Evolutionary conservation across 108 stramenopile genomes (phyloP).

Genomic region (Thalassiosira profunda): DNA sequence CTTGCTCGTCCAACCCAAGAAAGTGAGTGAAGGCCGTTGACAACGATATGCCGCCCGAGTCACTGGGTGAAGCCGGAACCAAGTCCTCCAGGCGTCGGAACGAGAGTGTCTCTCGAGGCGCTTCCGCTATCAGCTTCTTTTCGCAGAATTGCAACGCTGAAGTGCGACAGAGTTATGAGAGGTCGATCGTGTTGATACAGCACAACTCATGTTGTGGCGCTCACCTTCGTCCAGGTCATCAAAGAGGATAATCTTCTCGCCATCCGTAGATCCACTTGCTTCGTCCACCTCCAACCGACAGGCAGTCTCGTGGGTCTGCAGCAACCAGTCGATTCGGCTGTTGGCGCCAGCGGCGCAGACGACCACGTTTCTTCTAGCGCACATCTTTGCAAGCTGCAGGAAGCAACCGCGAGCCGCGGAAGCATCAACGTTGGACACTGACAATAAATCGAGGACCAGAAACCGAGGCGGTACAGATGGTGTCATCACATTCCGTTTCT

Average conservation of each 20-base stretch:
- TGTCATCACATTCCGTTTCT: neutral
- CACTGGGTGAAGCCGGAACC: slow-evolving; percentile 2
- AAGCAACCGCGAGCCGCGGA: slow-evolving; percentile 89
- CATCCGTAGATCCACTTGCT: slow-evolving; percentile 7
- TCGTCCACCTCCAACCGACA: slow-evolving; percentile 56
- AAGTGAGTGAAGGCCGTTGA: slow-evolving; percentile 50
- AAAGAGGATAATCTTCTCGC: slow-evolving; percentile 46
- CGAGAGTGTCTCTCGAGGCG: slow-evolving; percentile 15
- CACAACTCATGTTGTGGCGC: too few species aligned
- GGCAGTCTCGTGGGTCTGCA: slow-evolving; percentile 81
- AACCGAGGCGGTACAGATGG: slow-evolving; percentile 53
- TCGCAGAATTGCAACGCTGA: slow-evolving; percentile 86
- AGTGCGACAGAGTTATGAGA: slow-evolving; percentile 6
- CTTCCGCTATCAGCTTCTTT: slow-evolving; percentile 51
- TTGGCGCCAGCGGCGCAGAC: slow-evolving; percentile 78
- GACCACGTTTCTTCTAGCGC: slow-evolving; percentile 58
- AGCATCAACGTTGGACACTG: slow-evolving; percentile 78
- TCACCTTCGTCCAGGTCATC: slow-evolving; percentile 35
- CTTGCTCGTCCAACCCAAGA: slow-evolving; percentile 51
- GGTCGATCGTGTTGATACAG: neutral
- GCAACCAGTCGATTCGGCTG: slow-evolving; percentile 84
- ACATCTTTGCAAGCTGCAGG: slow-evolving; percentile 82
- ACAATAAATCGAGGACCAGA: slow-evolving; percentile 76
- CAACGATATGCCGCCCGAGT: slow-evolving; percentile 31
- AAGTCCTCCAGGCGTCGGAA: slow-evolving; percentile 30